Evolutionary conservation across 768 basidiomycete genomes (phyloP).

Genomic region (Lactarius hengduanensis): DNA sequence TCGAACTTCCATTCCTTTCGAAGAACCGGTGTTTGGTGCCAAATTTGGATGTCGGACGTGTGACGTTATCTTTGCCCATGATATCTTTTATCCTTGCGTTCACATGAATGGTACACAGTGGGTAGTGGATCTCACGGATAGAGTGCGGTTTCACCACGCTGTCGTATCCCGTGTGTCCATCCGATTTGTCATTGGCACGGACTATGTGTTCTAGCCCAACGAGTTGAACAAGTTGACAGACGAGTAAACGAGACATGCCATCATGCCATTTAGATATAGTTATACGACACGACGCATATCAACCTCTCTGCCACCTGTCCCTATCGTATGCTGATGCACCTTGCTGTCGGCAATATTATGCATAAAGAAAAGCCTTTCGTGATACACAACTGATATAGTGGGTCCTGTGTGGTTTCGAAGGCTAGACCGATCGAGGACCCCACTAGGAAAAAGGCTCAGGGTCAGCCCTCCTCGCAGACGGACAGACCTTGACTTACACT

Average conservation of each 20-base stretch:
- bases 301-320: not conserved
- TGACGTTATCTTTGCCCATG: slow-evolving; percentile 62
- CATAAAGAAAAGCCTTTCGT: not conserved
- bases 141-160: slow-evolving; percentile 49
- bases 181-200: slow-evolving; percentile 80
- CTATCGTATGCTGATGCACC: not conserved
- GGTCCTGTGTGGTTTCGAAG: not conserved
- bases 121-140: slow-evolving; percentile 52
- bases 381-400: not conserved
- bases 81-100: slow-evolving; percentile 43
- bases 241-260: not conserved
- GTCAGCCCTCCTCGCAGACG: not conserved
- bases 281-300: not conserved
- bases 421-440: not conserved
- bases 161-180: slow-evolving; percentile 65
- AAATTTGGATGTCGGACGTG: slow-evolving; percentile 38
- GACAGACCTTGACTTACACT: slow-evolving; percentile 4
- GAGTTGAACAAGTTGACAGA: not conserved
- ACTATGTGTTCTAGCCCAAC: not conserved
- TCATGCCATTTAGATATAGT: not conserved
- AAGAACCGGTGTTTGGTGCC: not conserved
- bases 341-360: not conserved
- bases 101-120: slow-evolving; percentile 59
- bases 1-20: no score
- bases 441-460: not conserved